Evolutionary conservation across 306 rosid species (phyloP), one percentile per base, ranked within the genome.

Genomic region (Alnus glutinosa): DNA sequence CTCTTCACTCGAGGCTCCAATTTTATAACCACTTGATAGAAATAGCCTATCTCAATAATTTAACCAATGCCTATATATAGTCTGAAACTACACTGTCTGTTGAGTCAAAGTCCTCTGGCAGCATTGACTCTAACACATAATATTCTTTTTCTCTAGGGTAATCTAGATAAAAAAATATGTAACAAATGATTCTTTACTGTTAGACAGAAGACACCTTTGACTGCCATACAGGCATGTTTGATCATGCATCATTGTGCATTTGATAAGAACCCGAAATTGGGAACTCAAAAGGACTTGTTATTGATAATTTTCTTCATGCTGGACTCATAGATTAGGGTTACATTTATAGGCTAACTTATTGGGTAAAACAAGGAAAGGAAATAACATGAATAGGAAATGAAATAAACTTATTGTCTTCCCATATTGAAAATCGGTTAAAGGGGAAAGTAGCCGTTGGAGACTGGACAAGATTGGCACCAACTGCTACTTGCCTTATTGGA

Each of bases 1-100:
- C 84, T 83, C 95, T 87, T 84, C 96, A 87, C 88, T 86, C 79
- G 92, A 87, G 49, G 86, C 90, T 84, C 88, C 90, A 77, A 46
- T 61, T 57, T 28, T 48, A 75, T 62, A n/a, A 61, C 50, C 71
- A 2, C 48, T 7, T 0, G 61, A 74, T 5, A 75, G 51, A 52
- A 62, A 77, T 37, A 28, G 42, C 52, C 14, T 10, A 49, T 49
- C 52, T 49, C 46, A 49, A 49, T 10, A 9, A 9, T 59, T 28
- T 59, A 28, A 59, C 13, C 66, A 59, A 59, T 9, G 37, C 34
- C 66, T 28, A 23, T 10, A 5, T 59, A 32, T 23, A 59, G 15
- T 28, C 30, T 68, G 34, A 68, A 68, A 68, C 15, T 42, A 39
- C 15, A 18, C 30, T 37, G 32, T 67, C 50, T 16, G 7, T 39